Conservation (phyloP, 2,329 filamentous ascomycete genomes). For the Venturia nashicola region DNA sequence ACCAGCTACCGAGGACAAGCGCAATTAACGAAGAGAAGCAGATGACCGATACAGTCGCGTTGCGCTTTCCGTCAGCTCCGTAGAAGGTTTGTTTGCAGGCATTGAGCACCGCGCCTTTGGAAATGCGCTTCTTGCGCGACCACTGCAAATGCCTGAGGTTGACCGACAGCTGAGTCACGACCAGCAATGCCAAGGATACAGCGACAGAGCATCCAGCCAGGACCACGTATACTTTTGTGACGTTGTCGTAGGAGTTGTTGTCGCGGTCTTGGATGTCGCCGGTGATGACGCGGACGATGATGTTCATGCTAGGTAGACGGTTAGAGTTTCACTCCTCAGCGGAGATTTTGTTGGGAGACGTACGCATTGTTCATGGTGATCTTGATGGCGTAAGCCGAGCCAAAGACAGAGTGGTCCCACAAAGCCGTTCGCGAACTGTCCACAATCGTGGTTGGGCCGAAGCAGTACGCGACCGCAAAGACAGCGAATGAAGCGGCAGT, state of each 20-base stretch:
- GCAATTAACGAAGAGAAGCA: too few relatives aligned
- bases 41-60: too few relatives aligned
- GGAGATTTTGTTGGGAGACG: slow-evolving; percentile 9
- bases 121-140: slow-evolving; percentile 41
- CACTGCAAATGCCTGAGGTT: slow-evolving; percentile 47
- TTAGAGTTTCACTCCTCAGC: too few relatives aligned
- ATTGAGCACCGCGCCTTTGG: slow-evolving; percentile 32
- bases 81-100: too few relatives aligned
- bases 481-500: slow-evolving; percentile 49
- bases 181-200: slow-evolving; percentile 29
- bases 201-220: slow-evolving; percentile 38
- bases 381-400: slow-evolving; percentile 47
- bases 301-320: slow-evolving; percentile 49
- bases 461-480: slow-evolving; percentile 42
- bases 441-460: slow-evolving; percentile 48
- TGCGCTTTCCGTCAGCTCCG: too few relatives aligned
- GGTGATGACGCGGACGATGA: slow-evolving; percentile 45
- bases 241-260: slow-evolving; percentile 42
- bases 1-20: too few relatives aligned
- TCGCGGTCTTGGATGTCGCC: slow-evolving; percentile 48
- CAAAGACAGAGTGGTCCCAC: slow-evolving; percentile 49
- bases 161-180: too few relatives aligned
- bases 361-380: slow-evolving; percentile 48
- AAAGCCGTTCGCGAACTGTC: slow-evolving; percentile 48
- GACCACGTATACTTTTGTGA: slow-evolving; percentile 44